phyloP scores from a whole-genome alignment of 1,139 yeast species.

The Schizosaccharomyces versatilis region DNA sequence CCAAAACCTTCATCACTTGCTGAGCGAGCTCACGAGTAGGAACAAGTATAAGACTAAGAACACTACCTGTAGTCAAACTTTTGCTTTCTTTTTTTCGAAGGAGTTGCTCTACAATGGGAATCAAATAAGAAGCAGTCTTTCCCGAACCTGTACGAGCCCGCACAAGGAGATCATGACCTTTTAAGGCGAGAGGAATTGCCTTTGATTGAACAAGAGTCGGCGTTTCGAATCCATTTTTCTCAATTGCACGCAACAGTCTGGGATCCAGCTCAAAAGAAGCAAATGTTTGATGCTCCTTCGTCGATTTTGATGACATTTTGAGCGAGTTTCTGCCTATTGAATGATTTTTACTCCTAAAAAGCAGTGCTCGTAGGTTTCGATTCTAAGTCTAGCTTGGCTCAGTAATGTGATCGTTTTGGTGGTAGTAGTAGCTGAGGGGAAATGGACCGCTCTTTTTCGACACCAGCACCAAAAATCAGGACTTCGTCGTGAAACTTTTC shows the following conservation, averaged over 20 bases:
- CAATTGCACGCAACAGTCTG: slow-evolving; percentile 58
- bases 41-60: slow-evolving; percentile 43
- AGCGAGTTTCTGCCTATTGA: neutral
- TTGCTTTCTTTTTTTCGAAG: slow-evolving; percentile 18
- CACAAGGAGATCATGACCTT: slow-evolving; percentile 67
- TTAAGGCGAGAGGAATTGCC: slow-evolving; percentile 80
- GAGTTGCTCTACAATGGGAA: slow-evolving; percentile 55
- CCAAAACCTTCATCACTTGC: slow-evolving; percentile 56
- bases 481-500: too few relatives aligned
- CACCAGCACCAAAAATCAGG: too few relatives aligned
- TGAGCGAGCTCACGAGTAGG: slow-evolving; percentile 72
- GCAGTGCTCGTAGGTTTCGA: too few relatives aligned
- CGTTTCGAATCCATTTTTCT: slow-evolving; percentile 51
- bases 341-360: too few relatives aligned
- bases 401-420: too few relatives aligned
- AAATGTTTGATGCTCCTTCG: slow-evolving; percentile 5
- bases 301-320: neutral
- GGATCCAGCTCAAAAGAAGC: slow-evolving; percentile 34
- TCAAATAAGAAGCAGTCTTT: slow-evolving; percentile 62
- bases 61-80: slow-evolving; percentile 14
- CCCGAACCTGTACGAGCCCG: slow-evolving; percentile 84
- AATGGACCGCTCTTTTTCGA: too few relatives aligned
- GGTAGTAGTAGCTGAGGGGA: too few relatives aligned
- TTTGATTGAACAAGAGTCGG: slow-evolving; percentile 82
- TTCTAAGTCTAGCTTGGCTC: too few relatives aligned